Conservation (phyloP, 2,329 filamentous ascomycete species). For the Penicillium frequentans region DNA sequence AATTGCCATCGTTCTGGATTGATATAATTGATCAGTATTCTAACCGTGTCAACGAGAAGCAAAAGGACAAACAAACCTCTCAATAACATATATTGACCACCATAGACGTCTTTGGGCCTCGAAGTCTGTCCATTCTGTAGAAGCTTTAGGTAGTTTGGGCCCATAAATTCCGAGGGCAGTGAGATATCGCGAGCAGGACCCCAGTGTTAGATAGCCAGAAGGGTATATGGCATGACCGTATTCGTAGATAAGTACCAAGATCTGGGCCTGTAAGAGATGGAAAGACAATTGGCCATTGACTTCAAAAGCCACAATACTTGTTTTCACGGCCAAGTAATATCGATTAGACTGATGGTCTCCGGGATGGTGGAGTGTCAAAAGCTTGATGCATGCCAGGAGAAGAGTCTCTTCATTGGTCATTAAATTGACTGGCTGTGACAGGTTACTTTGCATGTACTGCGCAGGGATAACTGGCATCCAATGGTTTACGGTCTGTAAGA, state of each 20-base stretch:
- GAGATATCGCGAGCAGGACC: slow-evolving; percentile 47
- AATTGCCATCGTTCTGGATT: slow-evolving; percentile 9
- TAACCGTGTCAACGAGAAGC: too few relatives aligned
- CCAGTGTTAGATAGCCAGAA: slow-evolving; percentile 51
- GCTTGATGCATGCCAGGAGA: slow-evolving; percentile 11
- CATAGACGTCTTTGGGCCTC: slow-evolving; percentile 50
- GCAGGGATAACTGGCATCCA: slow-evolving; percentile 12
- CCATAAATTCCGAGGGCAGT: slow-evolving; percentile 47
- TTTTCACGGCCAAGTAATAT: slow-evolving; percentile 9
- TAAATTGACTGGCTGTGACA: background rate
- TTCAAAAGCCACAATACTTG: slow-evolving; percentile 27
- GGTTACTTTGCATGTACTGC: background rate
- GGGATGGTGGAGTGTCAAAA: background rate
- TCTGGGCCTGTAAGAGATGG: slow-evolving; percentile 46
- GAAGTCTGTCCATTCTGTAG: slow-evolving; percentile 49
- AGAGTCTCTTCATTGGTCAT: slow-evolving; percentile 6
- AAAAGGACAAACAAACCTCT: slow-evolving; percentile 33
- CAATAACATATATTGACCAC: slow-evolving; percentile 52
- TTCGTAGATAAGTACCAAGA: slow-evolving; percentile 52
- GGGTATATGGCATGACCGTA: slow-evolving; percentile 53
- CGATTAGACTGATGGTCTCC: background rate
- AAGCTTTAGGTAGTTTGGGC: background rate
- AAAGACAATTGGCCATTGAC: slow-evolving; percentile 44
- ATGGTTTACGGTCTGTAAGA: slow-evolving; percentile 1
- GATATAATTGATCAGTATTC: too few relatives aligned